These are phyloP conservation scores for Calonectria pauciramosa DNA, from an alignment of 2,329 filamentous ascomycete species.

Conservation along the genomic window DNA sequence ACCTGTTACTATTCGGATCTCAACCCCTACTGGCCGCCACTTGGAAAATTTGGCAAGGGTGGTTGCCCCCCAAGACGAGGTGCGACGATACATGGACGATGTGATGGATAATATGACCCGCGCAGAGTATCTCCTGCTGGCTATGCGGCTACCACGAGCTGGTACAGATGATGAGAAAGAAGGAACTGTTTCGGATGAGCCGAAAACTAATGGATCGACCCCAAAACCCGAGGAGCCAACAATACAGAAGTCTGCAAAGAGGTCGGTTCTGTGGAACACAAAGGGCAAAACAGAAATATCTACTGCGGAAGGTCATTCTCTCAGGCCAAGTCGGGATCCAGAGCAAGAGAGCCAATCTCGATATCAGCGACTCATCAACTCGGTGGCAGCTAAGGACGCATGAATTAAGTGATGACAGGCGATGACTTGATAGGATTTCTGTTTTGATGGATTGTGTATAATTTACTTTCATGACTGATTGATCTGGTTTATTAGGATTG, in stretches of 20 bases:
- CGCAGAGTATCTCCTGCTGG: constrained; percentile 75
- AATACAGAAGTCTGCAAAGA: constrained; percentile 39
- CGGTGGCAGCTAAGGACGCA: constrained; percentile 52
- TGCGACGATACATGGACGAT: constrained; percentile 77
- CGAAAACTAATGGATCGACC: constrained; percentile 48
- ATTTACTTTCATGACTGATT: constrained; percentile 32
- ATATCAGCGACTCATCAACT: constrained; percentile 55
- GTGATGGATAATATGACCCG: constrained; percentile 78
- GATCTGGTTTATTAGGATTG: constrained; percentile 28
- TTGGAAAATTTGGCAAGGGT: constrained; percentile 73
- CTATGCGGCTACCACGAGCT: constrained; percentile 73
- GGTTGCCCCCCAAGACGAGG: constrained; percentile 74
- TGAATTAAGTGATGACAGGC: constrained; percentile 35
- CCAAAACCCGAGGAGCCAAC: constrained; percentile 46
- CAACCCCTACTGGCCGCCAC: constrained; percentile 66
- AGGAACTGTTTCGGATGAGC: constrained; percentile 45
- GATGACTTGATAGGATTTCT: background rate
- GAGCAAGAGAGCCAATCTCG: constrained; percentile 52
- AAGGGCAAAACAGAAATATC: constrained; percentile 40
- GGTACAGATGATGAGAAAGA: constrained; percentile 50
- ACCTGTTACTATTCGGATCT: constrained; percentile 76
- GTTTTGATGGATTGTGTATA: constrained; percentile 25
- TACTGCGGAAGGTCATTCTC: constrained; percentile 32
- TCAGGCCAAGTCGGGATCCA: constrained; percentile 48
- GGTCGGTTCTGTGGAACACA: constrained; percentile 54